A percentile compares a stretch with the other conserved stretches of the same genome.
Evolutionary conservation across 1,284 basidiomycete species (phyloP).

Genomic region (Malassezia slooffiae): DNA sequence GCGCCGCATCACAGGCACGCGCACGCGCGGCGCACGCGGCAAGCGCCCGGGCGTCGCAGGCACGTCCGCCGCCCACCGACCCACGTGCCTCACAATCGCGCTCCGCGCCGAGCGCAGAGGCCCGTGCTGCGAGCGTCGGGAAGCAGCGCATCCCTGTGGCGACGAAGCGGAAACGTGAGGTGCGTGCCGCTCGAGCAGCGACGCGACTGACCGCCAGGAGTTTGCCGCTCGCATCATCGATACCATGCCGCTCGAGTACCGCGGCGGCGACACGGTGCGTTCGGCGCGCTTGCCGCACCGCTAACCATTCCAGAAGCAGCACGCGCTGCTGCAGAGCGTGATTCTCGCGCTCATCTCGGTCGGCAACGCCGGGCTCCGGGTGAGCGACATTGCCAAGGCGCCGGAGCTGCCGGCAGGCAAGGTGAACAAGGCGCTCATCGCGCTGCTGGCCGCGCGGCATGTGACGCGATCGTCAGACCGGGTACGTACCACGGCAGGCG

Average conservation of each 20-base stretch:
- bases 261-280: conserved; percentile 69
- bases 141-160: conserved; percentile 5
- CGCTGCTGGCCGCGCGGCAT: conserved; percentile 74
- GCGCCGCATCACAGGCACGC: neutral
- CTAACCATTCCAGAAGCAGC: conserved; percentile 18
- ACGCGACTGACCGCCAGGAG: conserved; percentile 18
- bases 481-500: conserved; percentile 14
- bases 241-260: conserved; percentile 74
- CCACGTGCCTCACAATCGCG: too few species aligned
- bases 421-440: conserved; percentile 85
- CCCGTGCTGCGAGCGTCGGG: too few species aligned
- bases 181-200: conserved; percentile 38
- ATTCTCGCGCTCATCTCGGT: conserved; percentile 37
- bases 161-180: conserved; percentile 52
- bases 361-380: conserved; percentile 46
- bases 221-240: conserved; percentile 55
- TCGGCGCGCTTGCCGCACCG: too few species aligned
- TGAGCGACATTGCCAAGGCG: conserved; percentile 64
- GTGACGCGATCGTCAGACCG: conserved; percentile 56
- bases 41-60: neutral
- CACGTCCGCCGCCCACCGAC: neutral
- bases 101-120: too few species aligned
- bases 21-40: neutral
- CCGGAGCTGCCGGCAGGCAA: conserved; percentile 75
- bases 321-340: conserved; percentile 30